Conservation (phyloP, 495 filamentous ascomycete genomes). For the Paragyromitra xinjiangensis region DNA sequence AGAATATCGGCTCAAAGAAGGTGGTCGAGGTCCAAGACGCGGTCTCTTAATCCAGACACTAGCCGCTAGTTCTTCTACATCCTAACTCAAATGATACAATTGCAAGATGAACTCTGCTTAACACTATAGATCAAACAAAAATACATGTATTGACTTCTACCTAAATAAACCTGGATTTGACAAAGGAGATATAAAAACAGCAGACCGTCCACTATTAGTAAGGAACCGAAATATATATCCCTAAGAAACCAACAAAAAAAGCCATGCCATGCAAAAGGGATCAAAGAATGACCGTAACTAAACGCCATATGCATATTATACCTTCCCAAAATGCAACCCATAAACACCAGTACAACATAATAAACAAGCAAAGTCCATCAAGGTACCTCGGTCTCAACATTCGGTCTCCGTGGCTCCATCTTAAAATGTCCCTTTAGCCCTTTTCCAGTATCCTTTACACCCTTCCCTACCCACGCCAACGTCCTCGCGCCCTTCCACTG, state of each 20-base stretch:
- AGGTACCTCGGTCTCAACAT: constrained; percentile 49
- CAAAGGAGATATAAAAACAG: no score
- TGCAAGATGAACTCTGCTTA: no score
- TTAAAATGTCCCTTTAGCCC: constrained; percentile 64
- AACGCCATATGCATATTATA: not conserved
- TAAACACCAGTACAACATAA: not conserved
- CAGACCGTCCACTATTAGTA: not conserved
- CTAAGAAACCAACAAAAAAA: not conserved
- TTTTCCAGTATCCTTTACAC: constrained; percentile 70
- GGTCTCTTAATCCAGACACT: no score
- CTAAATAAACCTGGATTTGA: no score
- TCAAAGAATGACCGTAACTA: not conserved
- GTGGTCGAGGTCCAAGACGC: no score
- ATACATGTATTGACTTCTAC: no score
- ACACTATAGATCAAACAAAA: no score
- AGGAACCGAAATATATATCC: not conserved
- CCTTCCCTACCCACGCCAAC: constrained; percentile 74
- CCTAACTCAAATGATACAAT: no score
- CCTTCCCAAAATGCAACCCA: not conserved
- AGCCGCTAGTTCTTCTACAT: no score
- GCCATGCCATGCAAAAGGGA: not conserved
- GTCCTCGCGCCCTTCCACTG: constrained; percentile 82
- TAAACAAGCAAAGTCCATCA: constrained; percentile 1
- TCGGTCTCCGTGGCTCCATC: constrained; percentile 61
- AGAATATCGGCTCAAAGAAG: no score